These are phyloP conservation scores for Thuja plicata DNA, from an alignment of 83 land plant species.

Conservation along the genomic window DNA sequence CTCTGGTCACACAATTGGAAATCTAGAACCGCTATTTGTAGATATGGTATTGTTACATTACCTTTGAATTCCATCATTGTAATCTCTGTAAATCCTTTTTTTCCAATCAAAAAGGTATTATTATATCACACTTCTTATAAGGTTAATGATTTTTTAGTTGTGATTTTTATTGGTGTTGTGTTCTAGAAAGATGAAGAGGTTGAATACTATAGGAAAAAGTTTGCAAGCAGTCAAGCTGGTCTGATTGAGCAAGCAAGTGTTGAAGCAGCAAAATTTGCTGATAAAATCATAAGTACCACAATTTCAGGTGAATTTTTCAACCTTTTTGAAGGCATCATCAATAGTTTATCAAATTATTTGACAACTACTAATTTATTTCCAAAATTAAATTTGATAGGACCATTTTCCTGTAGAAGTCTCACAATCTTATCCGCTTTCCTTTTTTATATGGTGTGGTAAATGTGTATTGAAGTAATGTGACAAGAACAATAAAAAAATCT, in stretches of 20 bases:
- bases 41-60: conserved; percentile 64
- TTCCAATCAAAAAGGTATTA: not conserved
- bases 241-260: conserved; percentile 61
- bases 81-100: not conserved
- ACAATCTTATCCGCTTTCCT: not conserved
- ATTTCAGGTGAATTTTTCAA: conserved; percentile 40
- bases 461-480: not conserved
- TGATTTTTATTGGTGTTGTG: conserved; percentile 4
- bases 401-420: not conserved
- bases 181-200: conserved; percentile 88
- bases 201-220: conserved; percentile 54
- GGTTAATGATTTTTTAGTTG: not conserved
- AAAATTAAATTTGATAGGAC: not conserved
- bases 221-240: conserved; percentile 97
- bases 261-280: conserved; percentile 53
- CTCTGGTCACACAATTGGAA: conserved; percentile 86
- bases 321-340: not conserved
- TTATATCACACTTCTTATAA: not conserved
- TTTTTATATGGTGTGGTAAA: not conserved
- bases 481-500: not conserved
- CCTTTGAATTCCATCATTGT: not conserved
- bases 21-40: conserved; percentile 81
- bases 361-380: not conserved
- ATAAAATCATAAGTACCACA: conserved; percentile 45
- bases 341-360: not conserved